Base-by-base conservation (phyloP, 202 grass and related monocot species). In the Schoenoplectus triqueter region DNA sequence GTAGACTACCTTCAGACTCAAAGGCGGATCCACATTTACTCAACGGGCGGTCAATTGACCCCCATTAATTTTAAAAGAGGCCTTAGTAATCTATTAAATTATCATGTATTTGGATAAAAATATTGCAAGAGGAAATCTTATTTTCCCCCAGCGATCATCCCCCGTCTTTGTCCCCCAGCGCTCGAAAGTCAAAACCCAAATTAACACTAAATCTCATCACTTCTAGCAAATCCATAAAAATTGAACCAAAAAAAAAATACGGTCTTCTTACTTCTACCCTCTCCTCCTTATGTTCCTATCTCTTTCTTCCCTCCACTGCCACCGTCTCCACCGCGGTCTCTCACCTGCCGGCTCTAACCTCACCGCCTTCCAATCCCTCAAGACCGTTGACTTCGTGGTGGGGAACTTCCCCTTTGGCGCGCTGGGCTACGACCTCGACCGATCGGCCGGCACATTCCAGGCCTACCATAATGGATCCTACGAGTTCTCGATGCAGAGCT, bases 401-500 rank as follows among this genome's bases (percentile, higher is more conserved):
- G 95, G 93, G n/a, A 89, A 95, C 81, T 89, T 98, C 59, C 95
- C 95, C 11, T 78, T 83, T 62, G 95, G 93, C 80, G 88, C 87
- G 5, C 56, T 86, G 11, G 85, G 80, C 84, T 98, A 98, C 90
- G 86, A 89, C 1, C 93, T 98, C 81, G 79, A 95, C 82, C 59
- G 82, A 22, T 9, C 86, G 56, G 94, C 95, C 3, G 90, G 93
- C 45, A 87, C 90, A 42, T 98, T 98, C 95, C 88, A 90, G 39
- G 95, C 95, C 2, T 88, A 80, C 73, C 86, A 95, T 68, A 83
- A 95, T 64, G 80, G 77, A 55, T 78, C 75, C 51, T 98, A 93
- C 87, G 85, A 76, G 52, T 95, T 95, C 88, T 88, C 93, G 84
- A 94, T 98, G 83, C 49, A 81, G 86, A 92, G 88, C 22, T 98